phyloP scores from a whole-genome alignment of 257 asterid genomes.

The Phtheirospermum japonicum region DNA sequence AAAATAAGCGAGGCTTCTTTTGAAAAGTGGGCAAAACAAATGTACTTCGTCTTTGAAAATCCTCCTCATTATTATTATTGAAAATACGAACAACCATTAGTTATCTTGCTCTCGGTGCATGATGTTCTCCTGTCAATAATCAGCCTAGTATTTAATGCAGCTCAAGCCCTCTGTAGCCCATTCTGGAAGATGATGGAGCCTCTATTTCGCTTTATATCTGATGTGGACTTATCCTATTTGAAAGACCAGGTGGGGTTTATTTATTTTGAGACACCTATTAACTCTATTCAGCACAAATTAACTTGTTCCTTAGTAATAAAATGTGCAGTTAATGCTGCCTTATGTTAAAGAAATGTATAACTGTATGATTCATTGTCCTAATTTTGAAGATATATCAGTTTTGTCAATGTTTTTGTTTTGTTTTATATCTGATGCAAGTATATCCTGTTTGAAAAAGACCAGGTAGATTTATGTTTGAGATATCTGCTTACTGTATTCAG shows the following conservation, averaged over 20 bases:
- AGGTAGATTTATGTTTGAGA: constrained; percentile 34
- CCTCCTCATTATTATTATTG: background rate
- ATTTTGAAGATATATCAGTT: background rate
- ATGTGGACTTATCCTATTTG: constrained; percentile 60
- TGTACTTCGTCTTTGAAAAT: background rate
- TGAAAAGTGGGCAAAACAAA: background rate
- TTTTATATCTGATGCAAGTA: constrained; percentile 63
- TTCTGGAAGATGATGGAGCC: constrained; percentile 88
- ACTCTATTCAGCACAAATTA: constrained; percentile 20
- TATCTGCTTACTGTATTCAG: constrained; percentile 17
- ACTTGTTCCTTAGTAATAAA: constrained; percentile 10
- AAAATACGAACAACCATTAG: background rate
- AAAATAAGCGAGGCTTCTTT: background rate
- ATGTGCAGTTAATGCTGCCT: constrained; percentile 5
- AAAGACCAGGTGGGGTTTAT: constrained; percentile 60
- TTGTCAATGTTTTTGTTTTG: constrained; percentile 42
- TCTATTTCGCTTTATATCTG: constrained; percentile 65
- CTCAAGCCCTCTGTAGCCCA: constrained; percentile 67
- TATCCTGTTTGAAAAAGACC: constrained; percentile 55
- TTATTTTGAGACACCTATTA: constrained; percentile 24
- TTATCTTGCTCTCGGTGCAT: constrained; percentile 21
- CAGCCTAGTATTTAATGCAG: constrained; percentile 42
- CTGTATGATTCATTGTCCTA: background rate
- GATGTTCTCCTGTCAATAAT: constrained; percentile 31
- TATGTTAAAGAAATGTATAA: background rate